A percentile compares a stretch with the other conserved stretches of the same genome.
Conservation (phyloP, 2,329 filamentous ascomycete species). For the Penicillium sp. region DNA sequence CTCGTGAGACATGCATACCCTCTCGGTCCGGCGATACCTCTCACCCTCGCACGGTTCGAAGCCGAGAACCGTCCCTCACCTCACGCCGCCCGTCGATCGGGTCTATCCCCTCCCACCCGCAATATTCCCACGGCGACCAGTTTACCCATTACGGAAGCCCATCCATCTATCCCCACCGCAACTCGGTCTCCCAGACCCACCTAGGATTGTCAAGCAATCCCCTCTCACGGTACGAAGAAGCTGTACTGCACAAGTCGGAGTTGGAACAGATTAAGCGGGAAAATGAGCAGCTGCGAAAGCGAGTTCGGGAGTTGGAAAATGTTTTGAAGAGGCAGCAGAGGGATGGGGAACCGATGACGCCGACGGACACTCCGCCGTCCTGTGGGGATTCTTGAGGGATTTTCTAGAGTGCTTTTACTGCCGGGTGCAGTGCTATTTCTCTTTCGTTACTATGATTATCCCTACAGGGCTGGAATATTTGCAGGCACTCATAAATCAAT, state of each 20-base stretch:
- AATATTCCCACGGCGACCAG: constrained; percentile 39
- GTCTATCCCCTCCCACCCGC: constrained; percentile 38
- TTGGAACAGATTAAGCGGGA: constrained; percentile 53
- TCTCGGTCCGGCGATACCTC: constrained; percentile 39
- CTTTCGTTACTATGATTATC: constrained; percentile 15
- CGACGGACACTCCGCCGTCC: neutral
- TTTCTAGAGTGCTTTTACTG: constrained; percentile 3
- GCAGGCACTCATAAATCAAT: constrained; percentile 23
- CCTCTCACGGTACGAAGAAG: constrained; percentile 51
- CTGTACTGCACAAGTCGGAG: constrained; percentile 49
- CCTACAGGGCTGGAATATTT: constrained; percentile 16
- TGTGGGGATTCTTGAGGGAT: constrained; percentile 1
- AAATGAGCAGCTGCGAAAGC: constrained; percentile 53
- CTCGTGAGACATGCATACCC: constrained; percentile 45
- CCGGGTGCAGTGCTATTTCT: constrained; percentile 12
- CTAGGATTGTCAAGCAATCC: constrained; percentile 37
- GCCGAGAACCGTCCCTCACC: constrained; percentile 51
- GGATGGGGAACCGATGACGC: constrained; percentile 13
- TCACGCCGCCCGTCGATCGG: constrained; percentile 45
- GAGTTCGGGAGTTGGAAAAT: constrained; percentile 53
- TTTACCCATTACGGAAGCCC: constrained; percentile 35
- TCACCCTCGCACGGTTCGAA: constrained; percentile 40
- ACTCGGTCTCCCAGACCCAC: constrained; percentile 38
- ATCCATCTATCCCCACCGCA: constrained; percentile 40
- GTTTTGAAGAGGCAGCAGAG: constrained; percentile 43